Percentiles rank a stretch among this genome's conserved stretches.
These are phyloP conservation scores for Dactylellina drechsleri DNA, from an alignment of 2,329 filamentous ascomycete species.

Conservation along the genomic window DNA sequence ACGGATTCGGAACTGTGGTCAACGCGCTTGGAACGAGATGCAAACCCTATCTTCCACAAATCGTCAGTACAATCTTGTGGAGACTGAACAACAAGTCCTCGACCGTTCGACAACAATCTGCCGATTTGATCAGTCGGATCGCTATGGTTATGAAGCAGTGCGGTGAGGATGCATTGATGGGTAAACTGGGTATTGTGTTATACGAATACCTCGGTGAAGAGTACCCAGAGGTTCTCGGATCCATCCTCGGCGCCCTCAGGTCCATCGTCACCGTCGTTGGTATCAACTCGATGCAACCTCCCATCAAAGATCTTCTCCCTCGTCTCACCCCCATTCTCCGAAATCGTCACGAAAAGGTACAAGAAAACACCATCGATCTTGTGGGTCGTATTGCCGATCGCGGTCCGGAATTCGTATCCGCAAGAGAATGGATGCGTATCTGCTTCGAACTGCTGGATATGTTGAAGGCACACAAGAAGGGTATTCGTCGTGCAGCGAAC, in stretches of 20 bases:
- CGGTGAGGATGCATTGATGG: slow-evolving; percentile 93
- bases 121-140: slow-evolving; percentile 94
- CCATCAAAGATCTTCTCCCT: slow-evolving; percentile 93
- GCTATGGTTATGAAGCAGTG: slow-evolving; percentile 99
- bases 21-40: slow-evolving; percentile 92
- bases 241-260: slow-evolving; percentile 91
- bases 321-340: slow-evolving; percentile 96
- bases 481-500: slow-evolving; percentile 96
- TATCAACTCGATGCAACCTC: slow-evolving; percentile 97
- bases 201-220: slow-evolving; percentile 99
- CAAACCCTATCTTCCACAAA: slow-evolving; percentile 96
- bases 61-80: slow-evolving; percentile 96
- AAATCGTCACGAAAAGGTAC: slow-evolving; percentile 98
- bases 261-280: slow-evolving; percentile 98
- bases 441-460: slow-evolving; percentile 99
- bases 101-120: slow-evolving; percentile 94
- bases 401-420: slow-evolving; percentile 94
- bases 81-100: slow-evolving; percentile 97
- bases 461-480: slow-evolving; percentile 99
- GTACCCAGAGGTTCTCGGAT: slow-evolving; percentile 96
- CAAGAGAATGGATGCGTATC: slow-evolving; percentile 99
- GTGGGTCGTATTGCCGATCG: slow-evolving; percentile 98
- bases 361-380: slow-evolving; percentile 98
- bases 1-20: slow-evolving; percentile 96
- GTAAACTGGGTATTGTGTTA: slow-evolving; percentile 90